A percentile compares a stretch with the other conserved stretches of the same genome.
Conservation (phyloP, 495 filamentous ascomycete genomes). For the Neurospora sp. region DNA sequence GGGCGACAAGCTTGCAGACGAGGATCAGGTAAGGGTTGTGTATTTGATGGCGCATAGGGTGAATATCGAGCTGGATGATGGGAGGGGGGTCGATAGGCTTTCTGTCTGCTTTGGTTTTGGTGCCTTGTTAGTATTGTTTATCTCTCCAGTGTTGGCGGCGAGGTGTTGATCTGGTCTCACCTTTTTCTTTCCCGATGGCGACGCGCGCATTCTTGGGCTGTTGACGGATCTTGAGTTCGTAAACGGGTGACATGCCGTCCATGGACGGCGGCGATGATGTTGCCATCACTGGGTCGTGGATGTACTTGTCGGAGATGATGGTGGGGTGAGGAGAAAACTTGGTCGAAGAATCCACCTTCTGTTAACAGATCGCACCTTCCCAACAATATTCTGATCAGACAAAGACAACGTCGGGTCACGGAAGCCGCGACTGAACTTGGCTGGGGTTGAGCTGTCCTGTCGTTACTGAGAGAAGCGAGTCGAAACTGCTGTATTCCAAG, state of each 20-base stretch:
- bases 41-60: constrained; percentile 46
- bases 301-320: not conserved
- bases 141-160: constrained; percentile 19
- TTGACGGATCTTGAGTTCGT: constrained; percentile 52
- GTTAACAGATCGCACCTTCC: not conserved
- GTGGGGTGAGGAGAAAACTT: not conserved
- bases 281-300: constrained; percentile 5
- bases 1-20: constrained; percentile 51
- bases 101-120: constrained; percentile 48
- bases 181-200: constrained; percentile 63
- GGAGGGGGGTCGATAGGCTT: constrained; percentile 95
- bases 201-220: constrained; percentile 57
- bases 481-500: not conserved
- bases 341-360: not conserved
- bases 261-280: constrained; percentile 2
- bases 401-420: not conserved
- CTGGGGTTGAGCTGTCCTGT: not conserved
- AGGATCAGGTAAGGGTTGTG: constrained; percentile 50
- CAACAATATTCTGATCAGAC: not conserved
- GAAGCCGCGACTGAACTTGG: not conserved
- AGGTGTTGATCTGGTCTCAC: constrained; percentile 2
- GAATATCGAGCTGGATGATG: constrained; percentile 74
- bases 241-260: constrained; percentile 1
- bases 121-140: constrained; percentile 9
- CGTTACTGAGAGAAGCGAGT: not conserved